A percentile compares a stretch with the other conserved stretches of the same genome.
Conservation (phyloP, 805 yeast species). For the Starmera quercuum region DNA sequence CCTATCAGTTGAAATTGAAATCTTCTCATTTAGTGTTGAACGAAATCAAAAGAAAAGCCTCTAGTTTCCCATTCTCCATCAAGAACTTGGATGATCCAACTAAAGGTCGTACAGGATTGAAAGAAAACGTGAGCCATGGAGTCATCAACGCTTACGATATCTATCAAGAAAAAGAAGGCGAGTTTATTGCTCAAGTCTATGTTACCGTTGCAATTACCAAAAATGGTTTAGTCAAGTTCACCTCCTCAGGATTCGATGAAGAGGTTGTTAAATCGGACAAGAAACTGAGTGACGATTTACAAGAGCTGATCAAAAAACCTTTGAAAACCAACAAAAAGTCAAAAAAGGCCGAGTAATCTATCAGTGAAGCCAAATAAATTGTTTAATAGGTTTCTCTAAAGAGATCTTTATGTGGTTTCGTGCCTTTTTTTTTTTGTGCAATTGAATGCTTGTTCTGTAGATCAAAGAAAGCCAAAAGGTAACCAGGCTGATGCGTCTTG, state of each 20-base stretch:
- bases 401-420: too few species aligned
- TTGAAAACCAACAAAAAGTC: slow-evolving; percentile 45
- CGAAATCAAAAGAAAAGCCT: slow-evolving; percentile 59
- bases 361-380: slow-evolving; percentile 14
- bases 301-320: slow-evolving; percentile 38
- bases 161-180: slow-evolving; percentile 58
- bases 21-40: slow-evolving; percentile 59
- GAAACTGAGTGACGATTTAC: slow-evolving; percentile 41
- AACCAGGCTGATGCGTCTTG: too few species aligned
- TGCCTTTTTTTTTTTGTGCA: too few species aligned
- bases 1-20: slow-evolving; percentile 63
- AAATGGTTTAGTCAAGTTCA: slow-evolving; percentile 60
- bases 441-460: too few species aligned
- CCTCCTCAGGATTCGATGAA: slow-evolving; percentile 45
- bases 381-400: not conserved
- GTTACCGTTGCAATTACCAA: slow-evolving; percentile 71
- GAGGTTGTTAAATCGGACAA: slow-evolving; percentile 47
- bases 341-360: slow-evolving; percentile 28
- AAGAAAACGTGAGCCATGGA: slow-evolving; percentile 63
- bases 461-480: too few species aligned
- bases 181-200: slow-evolving; percentile 61
- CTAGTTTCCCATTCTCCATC: slow-evolving; percentile 63
- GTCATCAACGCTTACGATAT: slow-evolving; percentile 64
- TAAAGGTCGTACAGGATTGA: slow-evolving; percentile 66
- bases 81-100: slow-evolving; percentile 60